Base-by-base conservation (phyloP, 2,329 filamentous ascomycete species). In the Fusarium sambucinum region DNA sequence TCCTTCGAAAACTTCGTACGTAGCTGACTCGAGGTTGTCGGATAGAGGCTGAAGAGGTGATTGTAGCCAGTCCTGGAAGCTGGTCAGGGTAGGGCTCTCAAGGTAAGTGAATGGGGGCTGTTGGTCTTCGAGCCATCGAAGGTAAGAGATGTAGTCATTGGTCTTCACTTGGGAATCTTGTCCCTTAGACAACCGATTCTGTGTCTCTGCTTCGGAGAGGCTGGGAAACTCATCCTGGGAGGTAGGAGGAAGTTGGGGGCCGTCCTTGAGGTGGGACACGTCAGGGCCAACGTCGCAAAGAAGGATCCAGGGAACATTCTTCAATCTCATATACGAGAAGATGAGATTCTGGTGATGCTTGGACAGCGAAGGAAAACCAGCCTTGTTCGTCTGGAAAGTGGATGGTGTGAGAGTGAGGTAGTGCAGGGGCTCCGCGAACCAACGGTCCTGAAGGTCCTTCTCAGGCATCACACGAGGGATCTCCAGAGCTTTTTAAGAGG, bases 1-100 rank as follows among this genome's bases (percentile, higher is more conserved):
- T 71, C 96, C 96, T 78, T 99, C 96, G 74, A 99, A 99, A 3
- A 98, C 95, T 77, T 99, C 96, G 78, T 99, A 99, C 0, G 96
- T 99, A 41, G 97, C 92, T 46, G 94, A 97, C 78, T 99, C 96
- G 16, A 99, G 85, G 73, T 99, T 99, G 78, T 99, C 96, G 0
- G 95, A 95, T 16, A 99, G 85, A 0, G 96, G 96, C 77, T 99
- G 96, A 40, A 99, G 84, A 4, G 96, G 96, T 3, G 94, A 94
- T 78, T 99, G 96, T 13, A 99, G 85, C 85, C 96, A 99, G 78
- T 99, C 96, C 75, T 99, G 96, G 87, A 89, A 86, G 71, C 81
- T 86, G 6, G 81, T 84, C 58, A 89, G 76, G 2, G 84, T 85
- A 3, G 80, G 78, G 17, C 81, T 81, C 73, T 89, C 86, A 6